Conservation (phyloP, 192 early-diverging fungal species). For the Linnemannia exigua region DNA sequence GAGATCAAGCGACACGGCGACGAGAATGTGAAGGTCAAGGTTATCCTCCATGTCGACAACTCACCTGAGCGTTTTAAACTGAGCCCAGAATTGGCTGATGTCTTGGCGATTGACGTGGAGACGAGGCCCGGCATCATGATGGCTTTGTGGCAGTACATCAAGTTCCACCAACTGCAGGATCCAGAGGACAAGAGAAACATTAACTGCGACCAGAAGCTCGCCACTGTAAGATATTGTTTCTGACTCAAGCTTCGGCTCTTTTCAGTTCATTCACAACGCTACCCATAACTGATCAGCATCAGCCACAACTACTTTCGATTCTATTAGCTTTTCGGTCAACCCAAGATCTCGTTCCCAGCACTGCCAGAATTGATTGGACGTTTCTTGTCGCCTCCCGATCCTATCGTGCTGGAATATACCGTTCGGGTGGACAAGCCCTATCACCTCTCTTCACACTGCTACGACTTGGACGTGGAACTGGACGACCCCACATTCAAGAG, state of each 20-base stretch:
- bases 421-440: slow-evolving; percentile 86
- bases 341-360: slow-evolving; percentile 82
- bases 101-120: slow-evolving; percentile 86
- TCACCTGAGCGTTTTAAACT: slow-evolving; percentile 88
- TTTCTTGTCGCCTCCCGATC: slow-evolving; percentile 86
- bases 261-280: background rate
- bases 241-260: background rate
- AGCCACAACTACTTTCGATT: background rate
- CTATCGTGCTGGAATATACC: slow-evolving; percentile 92
- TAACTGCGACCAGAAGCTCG: slow-evolving; percentile 83
- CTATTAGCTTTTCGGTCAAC: slow-evolving; percentile 74
- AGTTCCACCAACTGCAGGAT: slow-evolving; percentile 94
- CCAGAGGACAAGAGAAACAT: slow-evolving; percentile 89
- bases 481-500: slow-evolving; percentile 77
- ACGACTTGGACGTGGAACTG: slow-evolving; percentile 93
- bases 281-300: background rate
- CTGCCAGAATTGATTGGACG: slow-evolving; percentile 84
- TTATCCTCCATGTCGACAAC: slow-evolving; percentile 84
- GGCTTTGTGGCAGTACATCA: slow-evolving; percentile 97
- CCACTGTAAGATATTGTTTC: slow-evolving; percentile 62
- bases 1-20: slow-evolving; percentile 96
- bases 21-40: slow-evolving; percentile 82
- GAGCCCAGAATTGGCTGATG: slow-evolving; percentile 75
- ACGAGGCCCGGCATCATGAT: slow-evolving; percentile 82
- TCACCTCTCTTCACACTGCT: slow-evolving; percentile 82